These are phyloP conservation scores for Cercospora nicotianae DNA, from an alignment of 2,329 filamentous ascomycete genomes.

Conservation along the genomic window DNA sequence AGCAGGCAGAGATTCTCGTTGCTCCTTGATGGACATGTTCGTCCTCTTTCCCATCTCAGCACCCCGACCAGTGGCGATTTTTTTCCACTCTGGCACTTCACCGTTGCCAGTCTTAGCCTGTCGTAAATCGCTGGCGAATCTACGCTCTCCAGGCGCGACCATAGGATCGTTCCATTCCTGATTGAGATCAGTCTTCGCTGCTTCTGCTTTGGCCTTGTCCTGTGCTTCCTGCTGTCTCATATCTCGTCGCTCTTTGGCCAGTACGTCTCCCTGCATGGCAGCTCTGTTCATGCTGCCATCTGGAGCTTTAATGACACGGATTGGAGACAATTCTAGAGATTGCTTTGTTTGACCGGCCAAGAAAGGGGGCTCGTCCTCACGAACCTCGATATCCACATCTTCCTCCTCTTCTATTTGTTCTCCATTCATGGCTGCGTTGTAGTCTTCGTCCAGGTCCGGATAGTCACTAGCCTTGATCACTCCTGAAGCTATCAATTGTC, in stretches of 20 bases:
- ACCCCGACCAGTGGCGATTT: conserved; percentile 70
- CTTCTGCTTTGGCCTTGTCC: conserved; percentile 71
- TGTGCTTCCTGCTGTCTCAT: conserved; percentile 84
- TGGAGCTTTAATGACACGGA: conserved; percentile 93
- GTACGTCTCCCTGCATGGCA: conserved; percentile 84
- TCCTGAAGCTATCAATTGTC: conserved; percentile 92
- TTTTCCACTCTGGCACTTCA: conserved; percentile 88
- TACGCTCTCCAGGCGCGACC: conserved; percentile 77
- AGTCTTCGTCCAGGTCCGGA: conserved; percentile 91
- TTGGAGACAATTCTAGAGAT: conserved; percentile 89
- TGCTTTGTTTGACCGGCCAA: conserved; percentile 94
- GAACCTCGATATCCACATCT: conserved; percentile 94
- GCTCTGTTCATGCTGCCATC: conserved; percentile 97
- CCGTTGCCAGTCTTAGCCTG: conserved; percentile 65
- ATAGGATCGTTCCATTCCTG: conserved; percentile 98
- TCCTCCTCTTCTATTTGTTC: conserved; percentile 92
- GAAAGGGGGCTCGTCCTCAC: conserved; percentile 95
- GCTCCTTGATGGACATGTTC: conserved; percentile 89
- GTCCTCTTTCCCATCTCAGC: conserved; percentile 78
- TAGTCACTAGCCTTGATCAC: conserved; percentile 91
- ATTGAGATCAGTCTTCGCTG: conserved; percentile 75
- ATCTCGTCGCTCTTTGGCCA: conserved; percentile 89
- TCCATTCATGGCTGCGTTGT: conserved; percentile 80
- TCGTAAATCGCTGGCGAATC: conserved; percentile 85
- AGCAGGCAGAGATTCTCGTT: conserved; percentile 85